Base-by-base conservation (phyloP, 78 protist genomes). In the Parvularia atlantis region DNA sequence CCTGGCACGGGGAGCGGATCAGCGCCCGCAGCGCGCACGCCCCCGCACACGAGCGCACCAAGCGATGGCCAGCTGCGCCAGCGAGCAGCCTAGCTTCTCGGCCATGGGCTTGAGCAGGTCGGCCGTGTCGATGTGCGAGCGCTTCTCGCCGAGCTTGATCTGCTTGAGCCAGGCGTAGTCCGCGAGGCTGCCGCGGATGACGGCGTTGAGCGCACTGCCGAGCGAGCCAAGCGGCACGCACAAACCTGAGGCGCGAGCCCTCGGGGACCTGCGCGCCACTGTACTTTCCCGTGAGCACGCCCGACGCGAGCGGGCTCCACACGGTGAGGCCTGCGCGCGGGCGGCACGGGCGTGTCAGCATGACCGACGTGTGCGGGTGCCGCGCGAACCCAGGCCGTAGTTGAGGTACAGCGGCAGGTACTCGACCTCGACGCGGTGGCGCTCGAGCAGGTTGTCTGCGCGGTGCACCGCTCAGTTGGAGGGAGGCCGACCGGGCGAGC, bases 241-340 rank as follows among this genome's bases (percentile, higher is more conserved):
- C n/a, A n/a, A n/a, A n/a, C n/a, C 39, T 22, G 46, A 80, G 76
- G 26, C 85, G 78, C 11, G 66, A 39, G 30, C 76, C 85, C 56
- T 79, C 69, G 24, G 70, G 72, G 33, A 52, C 13, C 16, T 46
- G 31, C 24, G 30, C 53, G 30, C 54, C 75, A 46, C 30, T 28
- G 71, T 80, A 80, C 58, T 80, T 80, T 41, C 80, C 75, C 20
- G 85, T 80, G 35, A 80, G 69, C 19, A 80, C 40, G 64, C 85
- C 85, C 9, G 53, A 30, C 46, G 79, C 80, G 13, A 80, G 71
- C 24, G 85, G 85, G 33, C 61, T 37, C 85, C 85, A 80, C 4
- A 36, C 71, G 66, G 85, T 80, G 35, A 50, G 50, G 70, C 85
- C 46, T 4, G 9, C 19, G 19, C 46, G 19, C 46, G 46, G 46